These are phyloP conservation scores for Penicillium sp. DNA, from an alignment of 2,329 filamentous ascomycete genomes.

Conservation along the genomic window DNA sequence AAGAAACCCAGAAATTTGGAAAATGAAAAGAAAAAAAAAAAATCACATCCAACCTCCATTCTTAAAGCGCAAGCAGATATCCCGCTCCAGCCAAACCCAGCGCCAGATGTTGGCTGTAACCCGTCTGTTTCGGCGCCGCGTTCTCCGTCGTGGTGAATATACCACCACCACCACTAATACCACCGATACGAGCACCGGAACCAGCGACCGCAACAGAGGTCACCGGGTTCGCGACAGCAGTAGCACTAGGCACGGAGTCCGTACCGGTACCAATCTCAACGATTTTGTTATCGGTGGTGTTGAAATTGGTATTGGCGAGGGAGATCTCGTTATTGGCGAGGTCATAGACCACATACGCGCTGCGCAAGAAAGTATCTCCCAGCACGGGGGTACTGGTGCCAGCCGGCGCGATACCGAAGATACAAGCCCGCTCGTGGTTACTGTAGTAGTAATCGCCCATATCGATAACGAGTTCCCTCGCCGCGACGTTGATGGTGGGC, in stretches of 20 bases:
- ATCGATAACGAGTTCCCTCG: conserved; percentile 61
- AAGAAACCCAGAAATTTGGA: no score
- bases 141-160: conserved; percentile 21
- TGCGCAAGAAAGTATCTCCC: conserved; percentile 66
- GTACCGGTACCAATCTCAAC: conserved; percentile 58
- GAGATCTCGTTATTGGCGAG: conserved; percentile 64
- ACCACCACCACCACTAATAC: conserved; percentile 22
- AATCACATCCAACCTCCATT: background rate
- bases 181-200: conserved; percentile 50
- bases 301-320: conserved; percentile 65
- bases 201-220: conserved; percentile 49
- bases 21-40: background rate
- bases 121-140: conserved; percentile 16
- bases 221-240: conserved; percentile 55
- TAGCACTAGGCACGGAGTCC: conserved; percentile 57
- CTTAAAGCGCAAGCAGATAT: conserved; percentile 25
- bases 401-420: conserved; percentile 57
- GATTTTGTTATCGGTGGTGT: conserved; percentile 55
- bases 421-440: conserved; percentile 43
- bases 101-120: conserved; percentile 21
- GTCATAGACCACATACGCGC: conserved; percentile 67
- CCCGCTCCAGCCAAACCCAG: conserved; percentile 30
- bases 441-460: conserved; percentile 45
- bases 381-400: conserved; percentile 55
- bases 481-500: conserved; percentile 58